These are phyloP conservation scores for Fusarium newnesense DNA, from an alignment of 2,329 filamentous ascomycete genomes.

Conservation along the genomic window DNA sequence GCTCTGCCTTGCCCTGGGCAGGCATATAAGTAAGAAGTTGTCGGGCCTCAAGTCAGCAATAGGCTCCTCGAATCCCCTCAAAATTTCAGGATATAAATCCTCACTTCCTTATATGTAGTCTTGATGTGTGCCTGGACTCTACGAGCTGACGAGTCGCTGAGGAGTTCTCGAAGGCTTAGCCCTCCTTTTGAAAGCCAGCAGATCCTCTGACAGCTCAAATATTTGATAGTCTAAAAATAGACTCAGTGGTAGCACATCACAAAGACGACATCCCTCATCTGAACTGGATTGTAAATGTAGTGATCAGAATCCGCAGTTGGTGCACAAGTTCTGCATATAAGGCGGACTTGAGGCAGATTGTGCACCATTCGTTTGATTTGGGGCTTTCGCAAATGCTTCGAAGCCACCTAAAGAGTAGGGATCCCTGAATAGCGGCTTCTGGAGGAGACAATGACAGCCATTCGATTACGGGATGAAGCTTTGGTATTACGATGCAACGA, in stretches of 20 bases:
- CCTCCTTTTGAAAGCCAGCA: slow-evolving; percentile 10
- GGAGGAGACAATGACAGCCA: neutral
- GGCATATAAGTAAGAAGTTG: neutral
- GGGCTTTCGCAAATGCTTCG: neutral
- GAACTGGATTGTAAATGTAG: neutral
- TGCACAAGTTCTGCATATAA: neutral
- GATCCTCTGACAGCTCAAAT: neutral
- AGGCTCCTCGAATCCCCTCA: neutral
- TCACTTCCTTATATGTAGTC: neutral
- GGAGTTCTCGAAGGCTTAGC: neutral
- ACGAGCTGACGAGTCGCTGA: neutral
- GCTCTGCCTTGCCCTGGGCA: neutral
- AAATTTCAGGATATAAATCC: neutral
- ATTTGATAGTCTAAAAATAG: neutral
- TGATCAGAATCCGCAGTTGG: neutral
- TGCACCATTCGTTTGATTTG: slow-evolving; percentile 23
- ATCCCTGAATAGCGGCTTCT: neutral
- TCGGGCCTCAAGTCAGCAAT: neutral
- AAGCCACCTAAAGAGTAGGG: neutral
- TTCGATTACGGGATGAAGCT: neutral
- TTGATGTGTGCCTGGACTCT: neutral
- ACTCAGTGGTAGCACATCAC: neutral
- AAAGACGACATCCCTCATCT: neutral
- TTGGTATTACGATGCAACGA: neutral
- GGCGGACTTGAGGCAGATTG: neutral